Evolutionary conservation across 106 monocot genomes (phyloP).

Genomic region (Agapanthus africanus): DNA sequence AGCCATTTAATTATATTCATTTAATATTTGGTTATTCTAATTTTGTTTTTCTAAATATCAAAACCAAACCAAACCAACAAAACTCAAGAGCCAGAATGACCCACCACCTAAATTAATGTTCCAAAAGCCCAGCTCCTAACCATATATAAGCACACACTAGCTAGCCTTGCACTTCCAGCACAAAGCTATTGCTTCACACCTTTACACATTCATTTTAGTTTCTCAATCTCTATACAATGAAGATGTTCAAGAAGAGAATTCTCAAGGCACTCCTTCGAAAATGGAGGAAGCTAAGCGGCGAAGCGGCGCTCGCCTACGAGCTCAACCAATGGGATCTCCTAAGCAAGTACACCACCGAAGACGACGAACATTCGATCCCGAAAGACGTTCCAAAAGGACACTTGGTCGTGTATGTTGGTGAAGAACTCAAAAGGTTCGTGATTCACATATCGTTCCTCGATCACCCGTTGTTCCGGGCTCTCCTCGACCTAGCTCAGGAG

Average conservation of each 20-base stretch:
- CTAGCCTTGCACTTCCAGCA: background rate
- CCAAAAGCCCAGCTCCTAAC: background rate
- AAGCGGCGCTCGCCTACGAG: background rate
- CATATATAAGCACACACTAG: background rate
- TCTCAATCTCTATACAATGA: background rate
- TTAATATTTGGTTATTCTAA: too few species aligned
- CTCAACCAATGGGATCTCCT: background rate
- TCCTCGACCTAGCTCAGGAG: conserved; percentile 29
- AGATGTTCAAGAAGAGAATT: background rate
- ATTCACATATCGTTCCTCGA: conserved; percentile 15
- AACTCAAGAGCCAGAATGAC: too few species aligned
- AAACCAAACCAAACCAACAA: too few species aligned
- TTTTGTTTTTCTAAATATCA: too few species aligned
- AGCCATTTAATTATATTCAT: too few species aligned
- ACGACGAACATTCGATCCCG: conserved; percentile 10
- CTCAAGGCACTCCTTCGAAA: conserved; percentile 13
- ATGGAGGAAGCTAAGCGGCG: conserved; percentile 13
- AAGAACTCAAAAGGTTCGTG: conserved; percentile 28
- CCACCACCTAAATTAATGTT: background rate
- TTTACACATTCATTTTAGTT: background rate
- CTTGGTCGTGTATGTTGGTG: conserved; percentile 31
- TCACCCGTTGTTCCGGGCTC: conserved; percentile 28
- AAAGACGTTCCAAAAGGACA: conserved; percentile 37
- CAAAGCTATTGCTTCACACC: too few species aligned
- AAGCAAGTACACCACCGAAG: background rate